Evolutionary conservation across 179 eudicot genomes (phyloP).

Genomic region (Camellia oleifera): DNA sequence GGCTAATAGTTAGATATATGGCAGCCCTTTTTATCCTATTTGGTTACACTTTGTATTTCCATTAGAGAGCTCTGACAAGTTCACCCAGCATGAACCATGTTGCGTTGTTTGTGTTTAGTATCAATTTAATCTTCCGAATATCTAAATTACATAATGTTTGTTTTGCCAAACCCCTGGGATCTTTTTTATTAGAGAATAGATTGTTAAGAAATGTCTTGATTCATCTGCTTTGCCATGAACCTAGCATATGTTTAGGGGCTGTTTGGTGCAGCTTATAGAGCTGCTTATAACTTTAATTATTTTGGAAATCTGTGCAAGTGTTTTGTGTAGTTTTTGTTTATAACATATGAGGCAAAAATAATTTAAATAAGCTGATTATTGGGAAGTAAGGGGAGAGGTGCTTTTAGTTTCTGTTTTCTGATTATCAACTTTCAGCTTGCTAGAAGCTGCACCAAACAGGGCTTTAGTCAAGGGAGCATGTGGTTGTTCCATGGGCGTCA

Average conservation of each 20-base stretch:
- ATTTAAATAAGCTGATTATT: too few relatives aligned
- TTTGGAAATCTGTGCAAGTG: too few relatives aligned
- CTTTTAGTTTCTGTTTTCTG: too few relatives aligned
- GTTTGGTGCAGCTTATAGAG: too few relatives aligned
- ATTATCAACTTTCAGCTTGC: too few relatives aligned
- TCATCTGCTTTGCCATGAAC: too few relatives aligned
- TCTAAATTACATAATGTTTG: not conserved
- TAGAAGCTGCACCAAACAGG: too few relatives aligned
- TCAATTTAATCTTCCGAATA: not conserved
- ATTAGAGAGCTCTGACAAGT: not conserved
- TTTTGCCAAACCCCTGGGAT: not conserved
- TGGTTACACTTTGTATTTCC: conserved; percentile 1
- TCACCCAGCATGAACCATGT: not conserved
- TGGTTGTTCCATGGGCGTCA: not conserved
- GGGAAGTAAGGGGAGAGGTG: too few relatives aligned
- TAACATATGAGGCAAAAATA: too few relatives aligned
- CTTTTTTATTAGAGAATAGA: not conserved
- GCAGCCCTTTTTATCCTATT: not conserved
- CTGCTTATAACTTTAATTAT: too few relatives aligned
- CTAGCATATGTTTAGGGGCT: too few relatives aligned
- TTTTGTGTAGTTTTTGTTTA: too few relatives aligned
- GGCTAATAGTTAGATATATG: not conserved
- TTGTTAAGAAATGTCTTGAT: not conserved
- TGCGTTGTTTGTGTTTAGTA: not conserved
- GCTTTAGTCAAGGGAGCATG: not conserved